These are phyloP conservation scores for Phytophthora fragariae DNA, from an alignment of 352 stramenopile genomes.

Conservation along the genomic window DNA sequence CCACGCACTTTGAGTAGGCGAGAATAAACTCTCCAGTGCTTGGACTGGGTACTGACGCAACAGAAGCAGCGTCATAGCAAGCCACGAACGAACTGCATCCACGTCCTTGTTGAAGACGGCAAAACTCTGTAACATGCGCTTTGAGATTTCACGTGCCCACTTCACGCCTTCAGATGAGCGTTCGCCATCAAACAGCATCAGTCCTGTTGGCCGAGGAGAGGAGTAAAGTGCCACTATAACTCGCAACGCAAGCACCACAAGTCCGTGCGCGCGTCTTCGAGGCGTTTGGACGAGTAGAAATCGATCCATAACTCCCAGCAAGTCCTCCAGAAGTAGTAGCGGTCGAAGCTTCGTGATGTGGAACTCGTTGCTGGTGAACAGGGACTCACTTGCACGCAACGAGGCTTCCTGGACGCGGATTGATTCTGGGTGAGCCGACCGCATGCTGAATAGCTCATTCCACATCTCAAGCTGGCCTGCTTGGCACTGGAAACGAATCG, in stretches of 20 bases:
- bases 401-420: constrained; percentile 46
- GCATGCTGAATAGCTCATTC: constrained; percentile 39
- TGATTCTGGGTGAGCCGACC: constrained; percentile 38
- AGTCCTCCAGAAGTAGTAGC: constrained; percentile 28
- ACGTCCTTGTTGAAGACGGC: constrained; percentile 20
- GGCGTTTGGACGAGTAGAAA: constrained; percentile 29
- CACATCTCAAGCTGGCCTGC: constrained; percentile 42
- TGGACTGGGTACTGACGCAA: constrained; percentile 20
- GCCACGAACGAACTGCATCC: constrained; percentile 26
- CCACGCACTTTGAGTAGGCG: constrained; percentile 6
- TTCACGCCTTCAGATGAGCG: not conserved
- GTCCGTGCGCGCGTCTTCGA: constrained; percentile 19
- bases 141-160: constrained; percentile 25
- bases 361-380: constrained; percentile 47
- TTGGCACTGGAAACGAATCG: constrained; percentile 52
- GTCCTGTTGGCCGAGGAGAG: constrained; percentile 9
- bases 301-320: constrained; percentile 32
- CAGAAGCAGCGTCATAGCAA: constrained; percentile 30
- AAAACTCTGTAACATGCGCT: constrained; percentile 28
- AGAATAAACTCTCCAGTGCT: constrained; percentile 16
- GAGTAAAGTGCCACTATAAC: constrained; percentile 27
- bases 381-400: constrained; percentile 33
- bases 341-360: constrained; percentile 29
- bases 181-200: constrained; percentile 25
- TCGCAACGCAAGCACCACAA: constrained; percentile 31